Conservation (phyloP, 23 red algal species). For the Gracilaria vermiculophylla region DNA sequence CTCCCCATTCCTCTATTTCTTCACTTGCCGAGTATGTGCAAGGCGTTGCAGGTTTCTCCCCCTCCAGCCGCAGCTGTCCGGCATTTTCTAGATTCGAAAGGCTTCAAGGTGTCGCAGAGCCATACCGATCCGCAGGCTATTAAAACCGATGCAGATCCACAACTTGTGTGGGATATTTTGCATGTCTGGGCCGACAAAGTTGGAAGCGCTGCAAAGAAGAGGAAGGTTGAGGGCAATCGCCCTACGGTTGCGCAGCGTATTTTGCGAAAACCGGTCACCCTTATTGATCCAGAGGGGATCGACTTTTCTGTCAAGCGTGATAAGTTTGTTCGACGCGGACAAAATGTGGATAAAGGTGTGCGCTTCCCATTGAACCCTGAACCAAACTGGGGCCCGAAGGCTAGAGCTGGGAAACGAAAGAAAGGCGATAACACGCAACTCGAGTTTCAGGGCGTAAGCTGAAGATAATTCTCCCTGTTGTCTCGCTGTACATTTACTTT, state of each 20-base stretch:
- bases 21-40: constrained; percentile 75
- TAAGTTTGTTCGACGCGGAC: constrained; percentile 54
- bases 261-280: constrained; percentile 11
- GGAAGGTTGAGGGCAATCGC: neutral
- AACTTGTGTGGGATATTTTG: constrained; percentile 88
- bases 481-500: too few relatives aligned
- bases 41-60: constrained; percentile 49
- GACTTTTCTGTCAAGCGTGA: constrained; percentile 55
- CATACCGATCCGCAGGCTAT: constrained; percentile 75
- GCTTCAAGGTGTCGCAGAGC: constrained; percentile 73
- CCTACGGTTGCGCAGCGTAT: constrained; percentile 22
- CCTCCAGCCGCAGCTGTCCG: constrained; percentile 70
- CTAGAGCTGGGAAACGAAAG: constrained; percentile 51
- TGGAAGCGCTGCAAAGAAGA: constrained; percentile 23
- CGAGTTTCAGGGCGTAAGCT: neutral
- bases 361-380: constrained; percentile 58
- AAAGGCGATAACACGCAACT: neutral
- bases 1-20: constrained; percentile 73
- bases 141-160: constrained; percentile 87
- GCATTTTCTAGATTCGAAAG: constrained; percentile 26
- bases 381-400: constrained; percentile 62
- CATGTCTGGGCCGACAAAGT: constrained; percentile 42
- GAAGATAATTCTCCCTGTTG: neutral
- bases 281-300: constrained; percentile 27
- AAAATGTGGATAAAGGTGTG: constrained; percentile 13